These are phyloP conservation scores for Ogataea sp. DNA, from an alignment of 805 yeast genomes.

Conservation along the genomic window DNA sequence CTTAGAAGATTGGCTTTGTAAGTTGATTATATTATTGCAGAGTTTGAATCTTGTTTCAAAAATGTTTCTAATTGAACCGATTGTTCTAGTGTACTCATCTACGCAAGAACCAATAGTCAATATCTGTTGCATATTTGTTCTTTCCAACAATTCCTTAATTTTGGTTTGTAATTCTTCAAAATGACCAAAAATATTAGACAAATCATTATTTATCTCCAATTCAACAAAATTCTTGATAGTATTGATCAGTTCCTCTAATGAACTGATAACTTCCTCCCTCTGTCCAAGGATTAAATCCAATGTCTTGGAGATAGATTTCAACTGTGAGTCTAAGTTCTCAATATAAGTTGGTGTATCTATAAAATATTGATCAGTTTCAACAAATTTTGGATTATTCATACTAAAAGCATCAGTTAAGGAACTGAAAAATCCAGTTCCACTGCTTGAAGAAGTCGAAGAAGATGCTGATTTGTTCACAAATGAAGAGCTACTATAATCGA, in stretches of 20 bases:
- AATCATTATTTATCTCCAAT: conserved; percentile 62
- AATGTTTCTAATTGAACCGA: conserved; percentile 65
- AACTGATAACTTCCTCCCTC: conserved; percentile 60
- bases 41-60: conserved; percentile 67
- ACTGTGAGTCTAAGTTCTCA: conserved; percentile 65
- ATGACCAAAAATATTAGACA: conserved; percentile 55
- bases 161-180: conserved; percentile 68
- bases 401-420: conserved; percentile 62
- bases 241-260: conserved; percentile 56
- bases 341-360: conserved; percentile 58
- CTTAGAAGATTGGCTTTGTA: conserved; percentile 34
- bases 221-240: conserved; percentile 55
- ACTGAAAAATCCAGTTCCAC: conserved; percentile 54
- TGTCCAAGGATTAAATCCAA: conserved; percentile 69
- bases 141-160: conserved; percentile 63
- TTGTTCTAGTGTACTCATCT: conserved; percentile 77
- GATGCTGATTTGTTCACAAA: conserved; percentile 14
- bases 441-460: conserved; percentile 6
- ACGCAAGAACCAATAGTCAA: conserved; percentile 78
- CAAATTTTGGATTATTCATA: conserved; percentile 51
- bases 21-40: conserved; percentile 35
- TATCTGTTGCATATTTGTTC: conserved; percentile 78
- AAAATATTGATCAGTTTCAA: conserved; percentile 76
- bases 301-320: conserved; percentile 60
- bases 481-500: conserved; percentile 20